phyloP scores from a whole-genome alignment of 2,329 filamentous ascomycete genomes.

The Colletotrichum liaoningense region DNA sequence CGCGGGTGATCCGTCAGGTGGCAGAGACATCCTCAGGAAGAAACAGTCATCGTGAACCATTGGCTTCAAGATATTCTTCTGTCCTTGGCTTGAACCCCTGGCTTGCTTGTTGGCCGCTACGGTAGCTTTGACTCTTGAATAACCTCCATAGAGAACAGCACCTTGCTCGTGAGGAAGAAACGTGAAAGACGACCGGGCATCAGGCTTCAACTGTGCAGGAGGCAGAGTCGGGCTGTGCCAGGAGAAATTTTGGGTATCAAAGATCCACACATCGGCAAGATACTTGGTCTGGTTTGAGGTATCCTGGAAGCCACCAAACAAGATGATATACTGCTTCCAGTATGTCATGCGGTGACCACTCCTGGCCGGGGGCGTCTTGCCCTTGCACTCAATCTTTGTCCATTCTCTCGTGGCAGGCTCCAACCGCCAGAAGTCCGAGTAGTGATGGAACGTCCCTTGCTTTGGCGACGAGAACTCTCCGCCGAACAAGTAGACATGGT shows the following conservation, averaged over 20 bases:
- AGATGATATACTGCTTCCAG: conserved; percentile 95
- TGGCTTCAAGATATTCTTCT: conserved; percentile 82
- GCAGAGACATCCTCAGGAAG: conserved; percentile 85
- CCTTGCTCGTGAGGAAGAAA: conserved; percentile 91
- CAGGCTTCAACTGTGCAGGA: conserved; percentile 85
- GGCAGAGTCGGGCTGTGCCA: conserved; percentile 86
- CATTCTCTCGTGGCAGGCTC: conserved; percentile 89
- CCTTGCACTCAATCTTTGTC: conserved; percentile 85
- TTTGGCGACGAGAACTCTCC: conserved; percentile 97
- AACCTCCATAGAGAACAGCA: conserved; percentile 91
- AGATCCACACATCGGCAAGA: conserved; percentile 92
- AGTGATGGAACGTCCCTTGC: conserved; percentile 98
- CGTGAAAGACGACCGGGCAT: conserved; percentile 91
- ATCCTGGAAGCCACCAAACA: conserved; percentile 98
- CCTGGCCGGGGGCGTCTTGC: conserved; percentile 83
- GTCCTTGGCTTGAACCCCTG: conserved; percentile 69
- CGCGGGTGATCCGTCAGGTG: conserved; percentile 72
- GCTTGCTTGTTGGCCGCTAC: conserved; percentile 71
- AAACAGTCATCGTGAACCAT: conserved; percentile 96
- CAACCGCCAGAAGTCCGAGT: conserved; percentile 97
- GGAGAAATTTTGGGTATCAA: conserved; percentile 87
- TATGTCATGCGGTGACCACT: conserved; percentile 97
- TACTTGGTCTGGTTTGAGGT: conserved; percentile 96
- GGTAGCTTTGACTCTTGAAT: conserved; percentile 87
- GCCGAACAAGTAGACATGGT: conserved; percentile 90